phyloP scores from a whole-genome alignment of 345 rosid species.

The Sonneratia alba region DNA sequence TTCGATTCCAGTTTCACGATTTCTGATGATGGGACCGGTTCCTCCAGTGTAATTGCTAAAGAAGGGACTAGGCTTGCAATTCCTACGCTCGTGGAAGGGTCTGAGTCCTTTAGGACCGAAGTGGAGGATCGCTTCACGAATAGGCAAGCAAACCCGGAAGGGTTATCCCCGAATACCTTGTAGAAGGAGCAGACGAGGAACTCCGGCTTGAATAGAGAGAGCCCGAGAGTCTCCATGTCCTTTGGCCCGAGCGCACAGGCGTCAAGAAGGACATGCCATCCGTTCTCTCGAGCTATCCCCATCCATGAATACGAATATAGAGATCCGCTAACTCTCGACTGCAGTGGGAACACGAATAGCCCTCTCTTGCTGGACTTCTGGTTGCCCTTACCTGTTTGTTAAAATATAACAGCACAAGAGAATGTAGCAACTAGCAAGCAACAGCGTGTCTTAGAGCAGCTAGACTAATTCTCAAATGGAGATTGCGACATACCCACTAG shows the following conservation, averaged over 20 bases:
- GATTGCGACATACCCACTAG: constrained; percentile 7
- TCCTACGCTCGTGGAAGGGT: constrained; percentile 17
- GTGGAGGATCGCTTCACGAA: constrained; percentile 52
- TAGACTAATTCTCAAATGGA: not conserved
- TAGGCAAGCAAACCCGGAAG: constrained; percentile 73
- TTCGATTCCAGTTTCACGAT: constrained; percentile 16
- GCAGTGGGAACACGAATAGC: constrained; percentile 74
- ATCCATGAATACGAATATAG: constrained; percentile 75
- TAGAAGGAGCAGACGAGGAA: constrained; percentile 66
- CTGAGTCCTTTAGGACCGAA: constrained; percentile 26
- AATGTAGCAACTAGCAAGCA: not conserved
- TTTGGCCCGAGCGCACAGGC: constrained; percentile 66
- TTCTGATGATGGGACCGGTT: constrained; percentile 8
- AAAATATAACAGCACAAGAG: not conserved
- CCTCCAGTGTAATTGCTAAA: constrained; percentile 11
- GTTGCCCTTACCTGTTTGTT: constrained; percentile 20
- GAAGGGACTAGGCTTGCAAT: constrained; percentile 23
- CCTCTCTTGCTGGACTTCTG: constrained; percentile 33
- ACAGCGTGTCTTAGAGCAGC: not conserved
- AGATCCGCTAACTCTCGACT: constrained; percentile 64
- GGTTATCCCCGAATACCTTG: constrained; percentile 67
- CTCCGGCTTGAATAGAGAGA: constrained; percentile 70
- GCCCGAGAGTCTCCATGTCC: constrained; percentile 85
- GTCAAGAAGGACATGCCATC: constrained; percentile 86
- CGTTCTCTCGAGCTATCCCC: constrained; percentile 57